Conservation (phyloP, 805 yeast genomes). For the Maudiozyma turicensis region DNA sequence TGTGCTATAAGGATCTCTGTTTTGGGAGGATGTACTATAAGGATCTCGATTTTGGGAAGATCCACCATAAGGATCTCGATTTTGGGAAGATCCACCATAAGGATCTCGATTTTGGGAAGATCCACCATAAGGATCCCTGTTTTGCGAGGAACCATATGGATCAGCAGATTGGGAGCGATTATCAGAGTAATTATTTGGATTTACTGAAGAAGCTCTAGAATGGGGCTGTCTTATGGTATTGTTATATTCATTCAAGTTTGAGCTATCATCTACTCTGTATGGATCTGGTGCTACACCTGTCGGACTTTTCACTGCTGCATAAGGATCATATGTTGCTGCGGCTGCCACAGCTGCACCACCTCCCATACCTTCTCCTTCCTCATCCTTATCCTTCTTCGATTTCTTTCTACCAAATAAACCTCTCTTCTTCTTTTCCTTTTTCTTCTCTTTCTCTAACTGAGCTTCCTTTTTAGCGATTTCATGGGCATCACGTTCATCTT, state of each 20-base stretch:
- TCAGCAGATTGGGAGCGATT: background rate
- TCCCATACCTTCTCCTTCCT: background rate
- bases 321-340: constrained; percentile 6
- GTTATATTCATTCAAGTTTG: background rate
- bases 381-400: background rate
- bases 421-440: constrained; percentile 7
- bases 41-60: background rate
- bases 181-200: constrained; percentile 1
- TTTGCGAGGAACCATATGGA: background rate
- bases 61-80: background rate
- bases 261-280: constrained; percentile 3
- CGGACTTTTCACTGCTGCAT: constrained; percentile 4
- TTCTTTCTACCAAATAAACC: constrained; percentile 9
- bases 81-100: background rate
- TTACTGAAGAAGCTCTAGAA: background rate
- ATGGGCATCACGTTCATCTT: background rate
- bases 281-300: constrained; percentile 3
- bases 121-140: background rate
- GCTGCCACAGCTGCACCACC: background rate
- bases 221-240: background rate
- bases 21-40: background rate
- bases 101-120: background rate
- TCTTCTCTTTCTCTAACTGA: background rate
- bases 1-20: background rate
- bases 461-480: background rate